Evolutionary conservation across 371 early-diverging fungal species (phyloP).

Genomic region (Mucor saturninus): DNA sequence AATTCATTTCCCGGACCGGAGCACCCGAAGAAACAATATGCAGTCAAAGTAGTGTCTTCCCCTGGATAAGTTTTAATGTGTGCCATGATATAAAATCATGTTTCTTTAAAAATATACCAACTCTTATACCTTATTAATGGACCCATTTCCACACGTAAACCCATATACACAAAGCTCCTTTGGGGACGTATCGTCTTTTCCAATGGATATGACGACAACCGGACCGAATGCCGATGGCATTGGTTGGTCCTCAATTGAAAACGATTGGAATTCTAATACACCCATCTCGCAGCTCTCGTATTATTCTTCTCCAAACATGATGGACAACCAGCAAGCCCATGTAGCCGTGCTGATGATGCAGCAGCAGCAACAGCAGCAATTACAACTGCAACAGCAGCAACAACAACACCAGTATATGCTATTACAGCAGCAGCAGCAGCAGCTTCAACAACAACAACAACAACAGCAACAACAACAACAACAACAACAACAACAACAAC

Average conservation of each 20-base stretch:
- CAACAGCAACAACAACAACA: constrained; percentile 1
- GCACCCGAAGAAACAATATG: too few relatives aligned
- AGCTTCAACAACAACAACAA: neutral
- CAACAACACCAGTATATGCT: neutral
- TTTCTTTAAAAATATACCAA: too few relatives aligned
- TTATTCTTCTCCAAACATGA: neutral
- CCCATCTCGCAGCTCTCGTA: neutral
- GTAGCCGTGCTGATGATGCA: constrained; percentile 11
- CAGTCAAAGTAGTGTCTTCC: neutral
- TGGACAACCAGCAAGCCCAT: constrained; percentile 14
- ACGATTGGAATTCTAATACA: neutral
- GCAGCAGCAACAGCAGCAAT: constrained; percentile 12
- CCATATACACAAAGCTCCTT: too few relatives aligned
- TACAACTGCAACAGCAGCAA: constrained; percentile 5
- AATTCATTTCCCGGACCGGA: too few relatives aligned
- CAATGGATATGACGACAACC: neutral
- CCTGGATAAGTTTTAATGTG: too few relatives aligned
- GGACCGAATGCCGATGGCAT: neutral
- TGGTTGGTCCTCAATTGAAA: neutral
- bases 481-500: constrained; percentile 9
- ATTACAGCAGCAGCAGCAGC: neutral
- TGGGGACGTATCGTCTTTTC: neutral
- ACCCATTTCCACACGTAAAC: too few relatives aligned
- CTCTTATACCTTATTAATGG: too few relatives aligned
- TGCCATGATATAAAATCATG: too few relatives aligned